These are phyloP conservation scores for Aspergillus pseudotamarii DNA, from an alignment of 2,329 filamentous ascomycete species.

Conservation along the genomic window DNA sequence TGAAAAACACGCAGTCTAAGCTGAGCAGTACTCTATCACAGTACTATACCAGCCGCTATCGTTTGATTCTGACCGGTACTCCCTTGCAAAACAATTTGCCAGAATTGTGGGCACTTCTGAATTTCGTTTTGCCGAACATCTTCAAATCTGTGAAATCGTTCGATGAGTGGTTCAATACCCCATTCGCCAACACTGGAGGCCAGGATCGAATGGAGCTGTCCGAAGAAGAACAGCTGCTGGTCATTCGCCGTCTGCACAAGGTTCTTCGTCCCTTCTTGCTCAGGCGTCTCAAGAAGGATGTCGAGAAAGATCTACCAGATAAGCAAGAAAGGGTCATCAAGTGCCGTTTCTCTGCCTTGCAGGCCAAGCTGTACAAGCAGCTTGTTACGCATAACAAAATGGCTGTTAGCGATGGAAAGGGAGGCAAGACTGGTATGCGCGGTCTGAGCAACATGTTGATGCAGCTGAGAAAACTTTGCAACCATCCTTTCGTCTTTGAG, in stretches of 20 bases:
- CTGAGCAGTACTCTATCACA: conserved; percentile 90
- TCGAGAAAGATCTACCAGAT: conserved; percentile 97
- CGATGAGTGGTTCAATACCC: conserved; percentile 99
- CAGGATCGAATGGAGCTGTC: conserved; percentile 99
- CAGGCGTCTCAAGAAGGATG: conserved; percentile 98
- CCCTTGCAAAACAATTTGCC: conserved; percentile 95
- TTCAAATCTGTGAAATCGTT: conserved; percentile 99
- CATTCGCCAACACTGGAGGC: conserved; percentile 95
- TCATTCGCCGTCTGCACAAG: conserved; percentile 98
- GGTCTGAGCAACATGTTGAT: conserved; percentile 99
- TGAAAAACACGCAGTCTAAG: conserved; percentile 98
- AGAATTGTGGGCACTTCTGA: conserved; percentile 96
- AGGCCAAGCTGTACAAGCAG: conserved; percentile 94
- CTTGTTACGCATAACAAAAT: conserved; percentile 95
- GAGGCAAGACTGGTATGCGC: conserved; percentile 89
- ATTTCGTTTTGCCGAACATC: conserved; percentile 96
- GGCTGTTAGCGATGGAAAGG: conserved; percentile 91
- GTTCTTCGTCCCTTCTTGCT: conserved; percentile 95
- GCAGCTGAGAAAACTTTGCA: conserved; percentile 97
- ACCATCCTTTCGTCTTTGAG: conserved; percentile 98
- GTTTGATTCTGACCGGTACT: conserved; percentile 95
- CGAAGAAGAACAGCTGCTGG: conserved; percentile 98
- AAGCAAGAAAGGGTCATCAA: conserved; percentile 99
- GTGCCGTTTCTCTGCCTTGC: conserved; percentile 94
- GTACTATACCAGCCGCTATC: conserved; percentile 93